A percentile compares a stretch with the other conserved stretches of the same genome.
Conservation (phyloP, 1,139 yeast species). For the Saccharomyces hybrid region DNA sequence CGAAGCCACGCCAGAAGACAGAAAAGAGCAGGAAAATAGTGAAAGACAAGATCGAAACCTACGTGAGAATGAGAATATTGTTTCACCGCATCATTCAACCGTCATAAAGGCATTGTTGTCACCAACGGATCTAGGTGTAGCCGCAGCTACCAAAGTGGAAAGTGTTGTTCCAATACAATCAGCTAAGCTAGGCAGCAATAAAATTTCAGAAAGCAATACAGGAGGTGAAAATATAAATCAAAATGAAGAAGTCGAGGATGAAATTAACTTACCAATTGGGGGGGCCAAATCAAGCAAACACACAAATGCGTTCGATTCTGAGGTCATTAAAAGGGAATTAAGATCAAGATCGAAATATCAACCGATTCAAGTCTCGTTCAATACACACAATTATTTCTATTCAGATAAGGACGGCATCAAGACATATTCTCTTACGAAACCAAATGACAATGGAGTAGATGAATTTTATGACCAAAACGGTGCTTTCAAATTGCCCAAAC, state of each 20-base stretch:
- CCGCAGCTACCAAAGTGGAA: conserved; percentile 16
- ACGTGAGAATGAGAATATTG: not conserved
- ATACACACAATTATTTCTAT: conserved; percentile 16
- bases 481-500: conserved; percentile 21
- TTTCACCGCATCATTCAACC: conserved; percentile 1
- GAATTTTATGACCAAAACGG: conserved; percentile 2
- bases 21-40: not conserved
- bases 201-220: not conserved
- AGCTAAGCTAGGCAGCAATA: not conserved
- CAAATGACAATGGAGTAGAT: not conserved
- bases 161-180: not conserved
- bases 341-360: conserved; percentile 7
- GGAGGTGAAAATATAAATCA: not conserved
- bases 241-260: not conserved
- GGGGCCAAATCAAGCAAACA: not conserved
- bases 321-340: conserved; percentile 3
- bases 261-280: not conserved
- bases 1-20: not conserved
- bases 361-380: conserved; percentile 14
- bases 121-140: conserved; percentile 24
- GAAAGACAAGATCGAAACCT: not conserved
- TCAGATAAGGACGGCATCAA: not conserved
- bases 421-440: not conserved
- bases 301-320: not conserved
- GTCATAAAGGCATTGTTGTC: conserved; percentile 19